Evolutionary conservation across 148 eudicot genomes (phyloP).

Genomic region (Limonium bicolor): DNA sequence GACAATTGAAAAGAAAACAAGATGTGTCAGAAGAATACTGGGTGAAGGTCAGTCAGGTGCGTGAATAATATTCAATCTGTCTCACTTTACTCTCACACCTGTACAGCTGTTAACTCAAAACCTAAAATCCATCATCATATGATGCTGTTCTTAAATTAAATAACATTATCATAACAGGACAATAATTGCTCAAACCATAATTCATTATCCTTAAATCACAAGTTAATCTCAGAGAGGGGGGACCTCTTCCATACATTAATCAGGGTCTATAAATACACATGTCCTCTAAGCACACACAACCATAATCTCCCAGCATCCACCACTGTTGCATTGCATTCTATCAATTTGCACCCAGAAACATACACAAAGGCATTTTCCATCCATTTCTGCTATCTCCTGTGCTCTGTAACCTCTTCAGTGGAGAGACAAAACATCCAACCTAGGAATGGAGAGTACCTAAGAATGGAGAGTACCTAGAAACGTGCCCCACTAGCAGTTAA

Average conservation of each 20-base stretch:
- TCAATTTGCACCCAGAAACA: neutral
- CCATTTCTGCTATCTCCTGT: neutral
- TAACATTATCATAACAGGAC: conserved; percentile 1
- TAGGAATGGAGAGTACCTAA: neutral
- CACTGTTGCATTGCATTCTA: too few species aligned
- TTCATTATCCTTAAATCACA: conserved; percentile 1
- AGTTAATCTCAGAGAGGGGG: too few species aligned
- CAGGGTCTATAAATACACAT: too few species aligned
- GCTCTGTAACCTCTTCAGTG: neutral
- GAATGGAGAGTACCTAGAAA: neutral
- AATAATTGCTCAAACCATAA: too few species aligned
- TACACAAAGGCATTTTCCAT: neutral
- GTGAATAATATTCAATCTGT: conserved; percentile 7
- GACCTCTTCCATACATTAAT: too few species aligned
- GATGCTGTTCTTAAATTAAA: neutral
- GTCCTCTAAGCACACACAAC: too few species aligned
- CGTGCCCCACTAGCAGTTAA: conserved; percentile 16
- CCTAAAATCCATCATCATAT: conserved; percentile 1
- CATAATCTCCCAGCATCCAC: too few species aligned
- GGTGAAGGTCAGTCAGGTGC: conserved; percentile 1
- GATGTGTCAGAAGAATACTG: conserved; percentile 1
- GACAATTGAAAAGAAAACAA: neutral
- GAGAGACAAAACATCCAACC: too few species aligned
- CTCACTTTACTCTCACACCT: conserved; percentile 4
- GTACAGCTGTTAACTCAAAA: too few species aligned